Evolutionary conservation across 257 asterid species (phyloP), one percentile per base, ranked within the genome.

Genomic region (Solanum arcanum): DNA sequence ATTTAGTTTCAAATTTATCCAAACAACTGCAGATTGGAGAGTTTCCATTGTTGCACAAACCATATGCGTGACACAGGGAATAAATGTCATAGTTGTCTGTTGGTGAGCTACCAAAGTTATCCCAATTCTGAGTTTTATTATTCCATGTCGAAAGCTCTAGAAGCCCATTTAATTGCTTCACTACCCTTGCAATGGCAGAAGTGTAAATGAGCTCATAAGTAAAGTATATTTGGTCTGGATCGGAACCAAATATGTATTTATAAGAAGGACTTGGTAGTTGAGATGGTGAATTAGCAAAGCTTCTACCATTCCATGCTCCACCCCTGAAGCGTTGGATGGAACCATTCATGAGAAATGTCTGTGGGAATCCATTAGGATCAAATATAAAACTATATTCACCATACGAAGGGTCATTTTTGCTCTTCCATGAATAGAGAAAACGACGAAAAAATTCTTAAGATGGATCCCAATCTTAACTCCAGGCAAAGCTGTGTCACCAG

Each of bases 391-490:
- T 92, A 25, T 15, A 86, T 18, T 72, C 86, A 20, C 94, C 94
- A 7, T 64, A 60, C 5, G 88, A 86, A 13, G 94, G 94, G 87
- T 92, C 92, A 47, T 73, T 88, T 37, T 39, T 29, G 82, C 86
- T 88, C 83, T 68, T 92, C 93, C 94, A 89, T 12, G 94, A 92
- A 39, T 88, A 83, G 21, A 90, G 59, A 84, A 86, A 90, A 87
- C 89, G 83, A 42, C 89, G 86, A 27, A 83, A 86, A 85, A 85
- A 20, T 89, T 87, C 42, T 77, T 74, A 2, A 89, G 62, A 46
- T 92, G 75, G 90, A 91, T 81, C 7, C 94, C 94, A 1, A 90
- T 84, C 90, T 90, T 92, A 90, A 92, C 88, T 27, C 93, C 93
- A 4, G 91, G 92, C 25, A 92, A 66, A 20, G 91, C 60, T 25